Evolutionary conservation across 345 rosid genomes (phyloP).

Genomic region (Melaleuca alternifolia): DNA sequence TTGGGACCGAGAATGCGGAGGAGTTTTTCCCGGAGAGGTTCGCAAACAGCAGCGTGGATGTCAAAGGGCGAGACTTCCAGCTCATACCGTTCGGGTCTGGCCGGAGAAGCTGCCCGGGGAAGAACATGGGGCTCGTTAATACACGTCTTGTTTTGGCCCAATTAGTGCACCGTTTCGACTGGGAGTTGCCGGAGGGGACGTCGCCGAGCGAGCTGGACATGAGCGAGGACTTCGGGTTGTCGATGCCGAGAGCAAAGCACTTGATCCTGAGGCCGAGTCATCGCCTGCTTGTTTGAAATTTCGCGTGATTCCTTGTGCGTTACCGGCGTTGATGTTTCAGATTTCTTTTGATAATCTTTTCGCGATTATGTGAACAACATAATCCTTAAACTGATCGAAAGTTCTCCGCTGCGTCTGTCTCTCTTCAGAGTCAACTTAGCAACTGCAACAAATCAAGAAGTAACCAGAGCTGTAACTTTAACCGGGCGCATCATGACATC

Average conservation of each 20-base stretch:
- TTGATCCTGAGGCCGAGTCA: background rate
- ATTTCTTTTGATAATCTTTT: background rate
- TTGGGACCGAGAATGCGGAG: background rate
- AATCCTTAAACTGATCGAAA: too few relatives aligned
- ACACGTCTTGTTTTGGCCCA: background rate
- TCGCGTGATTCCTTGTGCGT: too few relatives aligned
- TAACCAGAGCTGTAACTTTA: too few relatives aligned
- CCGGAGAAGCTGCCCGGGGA: constrained; percentile 2
- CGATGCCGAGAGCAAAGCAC: background rate
- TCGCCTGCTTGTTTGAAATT: background rate
- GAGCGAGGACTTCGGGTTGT: background rate
- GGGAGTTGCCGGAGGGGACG: background rate
- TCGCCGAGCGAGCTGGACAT: background rate
- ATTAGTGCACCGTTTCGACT: background rate
- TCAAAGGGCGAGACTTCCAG: constrained; percentile 1
- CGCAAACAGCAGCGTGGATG: background rate
- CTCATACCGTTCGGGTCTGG: constrained; percentile 11
- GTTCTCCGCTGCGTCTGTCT: too few relatives aligned
- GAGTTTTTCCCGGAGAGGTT: constrained; percentile 17
- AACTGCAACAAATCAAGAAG: too few relatives aligned
- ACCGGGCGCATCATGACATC: too few relatives aligned
- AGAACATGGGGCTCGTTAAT: background rate
- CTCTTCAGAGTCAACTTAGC: too few relatives aligned
- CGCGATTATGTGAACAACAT: background rate
- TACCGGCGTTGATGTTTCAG: background rate